A percentile compares a stretch with the other conserved stretches of the same genome.
These are phyloP conservation scores for Bruguiera hainesii DNA, from an alignment of 441 rosid genomes.

Conservation along the genomic window DNA sequence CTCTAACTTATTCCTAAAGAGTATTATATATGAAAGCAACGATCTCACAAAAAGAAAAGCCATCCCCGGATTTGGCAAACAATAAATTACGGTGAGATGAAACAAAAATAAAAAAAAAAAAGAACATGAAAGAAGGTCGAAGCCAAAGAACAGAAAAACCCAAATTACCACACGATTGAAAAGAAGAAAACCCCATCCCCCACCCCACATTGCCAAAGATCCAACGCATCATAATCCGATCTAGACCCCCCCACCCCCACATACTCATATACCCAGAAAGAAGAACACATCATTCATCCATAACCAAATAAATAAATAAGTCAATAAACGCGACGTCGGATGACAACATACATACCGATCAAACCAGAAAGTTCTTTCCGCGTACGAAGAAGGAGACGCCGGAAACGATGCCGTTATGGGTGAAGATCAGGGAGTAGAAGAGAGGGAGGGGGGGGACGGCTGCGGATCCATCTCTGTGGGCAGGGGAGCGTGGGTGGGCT, in stretches of 20 bases:
- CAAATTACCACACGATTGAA: no score
- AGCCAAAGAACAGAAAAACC: no score
- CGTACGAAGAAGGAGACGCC: slow-evolving; percentile 13
- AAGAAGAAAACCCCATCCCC: no score
- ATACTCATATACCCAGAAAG: slow-evolving; percentile 1
- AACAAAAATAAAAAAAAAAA: no score
- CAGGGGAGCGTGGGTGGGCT: no score
- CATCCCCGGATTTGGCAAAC: no score
- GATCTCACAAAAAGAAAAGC: no score
- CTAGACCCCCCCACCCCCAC: slow-evolving; percentile 14
- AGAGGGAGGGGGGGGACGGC: slow-evolving; percentile 15
- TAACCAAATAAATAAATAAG: background rate
- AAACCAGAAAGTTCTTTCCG: slow-evolving; percentile 9
- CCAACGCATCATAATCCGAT: slow-evolving; percentile 23
- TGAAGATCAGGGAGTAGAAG: slow-evolving; percentile 15
- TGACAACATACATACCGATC: slow-evolving; percentile 25
- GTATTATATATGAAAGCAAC: no score
- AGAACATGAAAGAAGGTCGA: no score
- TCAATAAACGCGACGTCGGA: background rate
- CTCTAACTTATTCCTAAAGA: no score
- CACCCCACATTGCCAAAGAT: slow-evolving; percentile 15
- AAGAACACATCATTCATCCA: slow-evolving; percentile 5
- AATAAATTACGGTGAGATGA: no score
- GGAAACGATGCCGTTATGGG: background rate
- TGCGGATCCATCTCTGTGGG: slow-evolving; percentile 24